Evolutionary conservation across 345 rosid species (phyloP), one percentile per base, ranked within the genome.

Genomic region (Gossypium australe): DNA sequence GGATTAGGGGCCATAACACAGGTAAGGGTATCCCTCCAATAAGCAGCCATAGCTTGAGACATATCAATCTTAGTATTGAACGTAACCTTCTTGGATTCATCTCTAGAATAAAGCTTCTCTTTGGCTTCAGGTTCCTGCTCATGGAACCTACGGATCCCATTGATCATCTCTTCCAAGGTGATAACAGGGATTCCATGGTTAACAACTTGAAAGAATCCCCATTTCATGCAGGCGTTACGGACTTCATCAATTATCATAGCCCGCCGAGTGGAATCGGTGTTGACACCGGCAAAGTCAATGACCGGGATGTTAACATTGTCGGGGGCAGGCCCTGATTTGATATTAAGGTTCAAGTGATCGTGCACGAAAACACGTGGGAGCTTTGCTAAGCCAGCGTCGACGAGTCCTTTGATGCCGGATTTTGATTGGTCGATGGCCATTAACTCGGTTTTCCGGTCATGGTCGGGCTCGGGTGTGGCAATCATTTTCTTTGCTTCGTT

Each of bases 121-220:
- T 78, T 83, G 48, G 72, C 72, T 51, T 76, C 73, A 6, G 48
- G 56, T 2, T 76, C 77, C 38, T 69, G 77, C 75, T 78, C 78
- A 9, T 38, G 71, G 65, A 79, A 82, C 27, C 71, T 47, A 5
- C 77, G 78, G 3, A 76, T 41, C 18, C 61, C 81, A 11, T 48
- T 52, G 11, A 58, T 72, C 68, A 76, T 67, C 58, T 67, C 77
- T 14, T 76, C 45, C 45, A 80, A 16, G 24, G 77, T 62, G 22
- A 34, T 55, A 1, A 18, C 38, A 0, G 78, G 72, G 57, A 75
- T 76, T 27, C 80, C 78, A 22, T 80, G 80, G 45, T 70, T 80
- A 45, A 75, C 29, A 2, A 72, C 51, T 38, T 77, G 81, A 51
- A 82, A 83, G 63, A 83, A 76, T 1, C 84, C 80, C 79, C 80